These are phyloP conservation scores for Botryosphaeria agaves DNA, from an alignment of 2,329 filamentous ascomycete genomes.

Conservation along the genomic window DNA sequence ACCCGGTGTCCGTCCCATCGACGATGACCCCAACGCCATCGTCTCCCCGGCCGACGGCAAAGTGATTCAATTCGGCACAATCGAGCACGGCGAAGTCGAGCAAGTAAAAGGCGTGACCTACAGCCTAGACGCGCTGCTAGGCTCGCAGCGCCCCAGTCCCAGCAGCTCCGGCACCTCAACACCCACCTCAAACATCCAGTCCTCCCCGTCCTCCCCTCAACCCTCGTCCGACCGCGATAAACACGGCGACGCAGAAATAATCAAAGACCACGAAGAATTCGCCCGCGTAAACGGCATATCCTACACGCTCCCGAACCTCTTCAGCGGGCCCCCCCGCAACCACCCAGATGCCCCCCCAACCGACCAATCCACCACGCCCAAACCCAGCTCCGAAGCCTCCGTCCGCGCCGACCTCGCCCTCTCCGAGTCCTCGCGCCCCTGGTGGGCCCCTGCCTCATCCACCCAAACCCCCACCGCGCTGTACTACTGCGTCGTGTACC, in stretches of 20 bases:
- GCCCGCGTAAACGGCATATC: conserved; percentile 87
- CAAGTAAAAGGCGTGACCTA: conserved; percentile 99
- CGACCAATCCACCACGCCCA: conserved; percentile 56
- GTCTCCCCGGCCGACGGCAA: conserved; percentile 82
- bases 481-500: conserved; percentile 89
- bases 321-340: conserved; percentile 46
- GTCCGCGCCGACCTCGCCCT: conserved; percentile 71
- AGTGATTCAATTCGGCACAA: conserved; percentile 79
- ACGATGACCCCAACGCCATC: conserved; percentile 62
- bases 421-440: conserved; percentile 38
- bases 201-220: conserved; percentile 19
- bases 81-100: conserved; percentile 87
- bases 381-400: conserved; percentile 58
- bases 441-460: conserved; percentile 25
- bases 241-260: conserved; percentile 39
- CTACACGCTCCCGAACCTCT: conserved; percentile 75
- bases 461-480: conserved; percentile 42
- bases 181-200: conserved; percentile 14
- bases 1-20: conserved; percentile 69
- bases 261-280: conserved; percentile 79
- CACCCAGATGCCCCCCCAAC: conserved; percentile 26
- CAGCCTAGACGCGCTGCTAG: conserved; percentile 80
- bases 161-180: conserved; percentile 36
- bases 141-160: conserved; percentile 32
- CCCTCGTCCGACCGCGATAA: conserved; percentile 13